These are phyloP conservation scores for Larix kaempferi DNA, from an alignment of 75 land plant species.

Conservation along the genomic window DNA sequence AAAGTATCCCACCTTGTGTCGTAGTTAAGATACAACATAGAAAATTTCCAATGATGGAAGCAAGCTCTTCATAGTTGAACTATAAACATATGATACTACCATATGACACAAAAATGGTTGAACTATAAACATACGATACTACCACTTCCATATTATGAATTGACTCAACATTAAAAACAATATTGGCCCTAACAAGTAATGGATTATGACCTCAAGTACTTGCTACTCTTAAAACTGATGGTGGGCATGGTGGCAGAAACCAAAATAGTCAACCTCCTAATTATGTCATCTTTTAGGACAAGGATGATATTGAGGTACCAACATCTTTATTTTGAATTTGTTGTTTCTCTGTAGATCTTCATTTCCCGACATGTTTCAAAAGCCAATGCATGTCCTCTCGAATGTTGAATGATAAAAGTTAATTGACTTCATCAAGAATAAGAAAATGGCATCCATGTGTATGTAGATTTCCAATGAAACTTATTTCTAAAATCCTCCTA, in stretches of 20 bases:
- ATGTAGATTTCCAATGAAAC: constrained; percentile 84
- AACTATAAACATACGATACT: constrained; percentile 6
- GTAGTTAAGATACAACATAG: constrained; percentile 52
- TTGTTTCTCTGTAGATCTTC: constrained; percentile 23
- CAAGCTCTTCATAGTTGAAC: no score
- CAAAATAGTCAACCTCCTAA: constrained; percentile 68
- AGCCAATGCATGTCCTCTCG: constrained; percentile 85
- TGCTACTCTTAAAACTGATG: constrained; percentile 83
- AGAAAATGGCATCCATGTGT: constrained; percentile 91
- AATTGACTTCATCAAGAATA: constrained; percentile 91
- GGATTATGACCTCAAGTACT: constrained; percentile 77
- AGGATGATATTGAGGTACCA: constrained; percentile 10
- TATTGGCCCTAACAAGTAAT: constrained; percentile 67
- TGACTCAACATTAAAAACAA: constrained; percentile 57
- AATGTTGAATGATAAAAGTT: constrained; percentile 77
- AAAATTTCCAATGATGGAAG: constrained; percentile 77
- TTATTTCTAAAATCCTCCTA: constrained; percentile 90
- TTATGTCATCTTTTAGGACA: constrained; percentile 3
- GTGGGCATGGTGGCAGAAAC: constrained; percentile 92
- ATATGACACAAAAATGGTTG: constrained; percentile 53
- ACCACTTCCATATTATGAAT: constrained; percentile 9
- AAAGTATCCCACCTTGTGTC: constrained; percentile 77
- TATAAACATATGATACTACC: no score
- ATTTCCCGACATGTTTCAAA: constrained; percentile 86
- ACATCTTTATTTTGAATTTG: constrained; percentile 10